A percentile compares a stretch with the other conserved stretches of the same genome.
Evolutionary conservation across 2,329 filamentous ascomycete species (phyloP).

Genomic region (Xylariaceae sp.): DNA sequence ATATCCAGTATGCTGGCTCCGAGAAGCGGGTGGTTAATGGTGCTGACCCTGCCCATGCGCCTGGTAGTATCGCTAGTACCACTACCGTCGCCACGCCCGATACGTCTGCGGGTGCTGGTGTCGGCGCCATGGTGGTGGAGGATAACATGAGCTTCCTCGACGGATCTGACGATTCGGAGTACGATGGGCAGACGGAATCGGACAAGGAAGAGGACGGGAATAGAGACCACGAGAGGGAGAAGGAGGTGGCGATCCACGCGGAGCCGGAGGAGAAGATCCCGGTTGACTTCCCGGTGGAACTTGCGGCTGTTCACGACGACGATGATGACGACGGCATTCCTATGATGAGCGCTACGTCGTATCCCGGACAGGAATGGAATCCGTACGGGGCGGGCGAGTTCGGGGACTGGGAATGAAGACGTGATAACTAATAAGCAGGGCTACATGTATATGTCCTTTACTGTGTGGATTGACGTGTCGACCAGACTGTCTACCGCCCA

Average conservation of each 20-base stretch:
- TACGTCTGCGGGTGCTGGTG: constrained; percentile 1
- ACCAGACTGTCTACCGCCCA: no score
- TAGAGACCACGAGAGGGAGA: not conserved
- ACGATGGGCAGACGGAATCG: not conserved
- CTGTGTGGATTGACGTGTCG: not conserved
- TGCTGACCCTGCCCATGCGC: not conserved
- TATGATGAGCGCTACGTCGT: constrained; percentile 51
- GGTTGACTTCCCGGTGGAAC: constrained; percentile 30
- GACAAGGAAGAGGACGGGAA: not conserved
- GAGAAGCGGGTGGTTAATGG: constrained; percentile 7
- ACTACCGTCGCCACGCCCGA: not conserved
- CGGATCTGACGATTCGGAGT: constrained; percentile 16
- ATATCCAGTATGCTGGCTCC: constrained; percentile 26
- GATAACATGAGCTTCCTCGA: constrained; percentile 17
- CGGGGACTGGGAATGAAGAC: constrained; percentile 31
- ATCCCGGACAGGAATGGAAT: constrained; percentile 56
- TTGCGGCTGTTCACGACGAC: constrained; percentile 30
- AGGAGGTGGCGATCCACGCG: not conserved
- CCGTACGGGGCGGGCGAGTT: constrained; percentile 38
- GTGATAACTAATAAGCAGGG: no score
- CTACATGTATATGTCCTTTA: not conserved
- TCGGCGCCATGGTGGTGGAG: constrained; percentile 7
- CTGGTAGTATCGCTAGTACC: not conserved
- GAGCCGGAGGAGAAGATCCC: constrained; percentile 39
- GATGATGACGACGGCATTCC: constrained; percentile 40